Evolutionary conservation across 495 filamentous ascomycete genomes (phyloP), one percentile per base, ranked within the genome.

Genomic region (Aspergillus nanangensis): DNA sequence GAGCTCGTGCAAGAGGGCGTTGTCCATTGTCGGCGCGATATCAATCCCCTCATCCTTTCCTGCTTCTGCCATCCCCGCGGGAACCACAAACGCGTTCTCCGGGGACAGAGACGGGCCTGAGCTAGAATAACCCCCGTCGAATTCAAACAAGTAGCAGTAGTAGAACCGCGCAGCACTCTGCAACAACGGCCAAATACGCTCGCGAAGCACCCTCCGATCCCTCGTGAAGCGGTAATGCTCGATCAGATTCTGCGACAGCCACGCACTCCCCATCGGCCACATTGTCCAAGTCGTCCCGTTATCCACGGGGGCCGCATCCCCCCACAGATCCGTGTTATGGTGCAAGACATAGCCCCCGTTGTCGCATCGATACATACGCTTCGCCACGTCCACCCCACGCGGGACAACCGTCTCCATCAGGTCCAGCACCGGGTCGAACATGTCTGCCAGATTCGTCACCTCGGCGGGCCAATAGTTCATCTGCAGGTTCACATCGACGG

Each of bases 391-490:
- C 8, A 47, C 36, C 3, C 67, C 70, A 7, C 55, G 50, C 5
- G 49, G 20, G 1, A 47, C 33, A 7, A 62, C 48, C 4, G 40
- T 38, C 8, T 71, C 57, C 13, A 72, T 31, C 1, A 68, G 53
- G 41, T 70, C 58, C 33, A 69, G 60, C 9, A 75, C 47, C 8
- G 45, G 45, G 3, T 29, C 25, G 13, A 43, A 36, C 0, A 37
- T 44, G 0, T 57, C 50, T 7, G 47, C 39, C 13, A 57, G 39
- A 35, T 74, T 72, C 10, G 63, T 75, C 4, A 63, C 45, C 36
- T 60, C 49, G 5, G 67, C 61, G 1, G 63, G 72, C 74, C 74
- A 77, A 56, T 77, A 77, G 57, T 78, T 79, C 71, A 78, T 79
- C 47, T 77, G 53, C 0, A 64, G 56, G 23, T 79, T 78, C 51